These are phyloP conservation scores for Argentina anserina DNA, from an alignment of 306 rosid species.

Conservation along the genomic window DNA sequence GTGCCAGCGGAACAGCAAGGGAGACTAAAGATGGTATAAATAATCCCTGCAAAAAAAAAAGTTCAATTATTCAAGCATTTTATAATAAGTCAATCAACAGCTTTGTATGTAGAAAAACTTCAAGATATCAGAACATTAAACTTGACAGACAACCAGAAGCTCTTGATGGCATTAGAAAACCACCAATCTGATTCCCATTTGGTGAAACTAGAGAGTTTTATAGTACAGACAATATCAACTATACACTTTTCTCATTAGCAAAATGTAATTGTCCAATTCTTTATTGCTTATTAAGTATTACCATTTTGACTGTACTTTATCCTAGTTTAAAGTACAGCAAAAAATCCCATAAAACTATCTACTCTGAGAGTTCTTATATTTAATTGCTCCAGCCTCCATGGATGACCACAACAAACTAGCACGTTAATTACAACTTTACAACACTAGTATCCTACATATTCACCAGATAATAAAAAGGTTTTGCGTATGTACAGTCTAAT, in stretches of 20 bases:
- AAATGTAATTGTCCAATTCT: not conserved
- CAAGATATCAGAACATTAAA: not conserved
- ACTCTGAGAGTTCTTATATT: too few relatives aligned
- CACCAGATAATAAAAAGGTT: not conserved
- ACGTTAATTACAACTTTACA: not conserved
- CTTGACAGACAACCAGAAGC: not conserved
- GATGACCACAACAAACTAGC: not conserved
- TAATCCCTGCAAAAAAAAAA: constrained; percentile 46
- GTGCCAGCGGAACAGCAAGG: constrained; percentile 80
- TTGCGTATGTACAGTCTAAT: not conserved
- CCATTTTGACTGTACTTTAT: not conserved
- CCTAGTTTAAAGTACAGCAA: not conserved
- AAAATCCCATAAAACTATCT: not conserved
- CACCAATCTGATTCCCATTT: too few relatives aligned
- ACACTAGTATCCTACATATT: not conserved
- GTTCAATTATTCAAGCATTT: not conserved
- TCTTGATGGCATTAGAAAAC: not conserved
- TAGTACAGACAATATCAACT: not conserved
- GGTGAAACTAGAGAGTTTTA: not conserved
- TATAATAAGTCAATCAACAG: not conserved
- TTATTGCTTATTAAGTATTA: not conserved
- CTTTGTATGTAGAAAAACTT: not conserved
- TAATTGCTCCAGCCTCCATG: not conserved
- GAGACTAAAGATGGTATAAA: constrained; percentile 71
- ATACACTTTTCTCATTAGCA: not conserved